phyloP scores from a whole-genome alignment of 169 alveolate species.

The Eimeria acervulina region DNA sequence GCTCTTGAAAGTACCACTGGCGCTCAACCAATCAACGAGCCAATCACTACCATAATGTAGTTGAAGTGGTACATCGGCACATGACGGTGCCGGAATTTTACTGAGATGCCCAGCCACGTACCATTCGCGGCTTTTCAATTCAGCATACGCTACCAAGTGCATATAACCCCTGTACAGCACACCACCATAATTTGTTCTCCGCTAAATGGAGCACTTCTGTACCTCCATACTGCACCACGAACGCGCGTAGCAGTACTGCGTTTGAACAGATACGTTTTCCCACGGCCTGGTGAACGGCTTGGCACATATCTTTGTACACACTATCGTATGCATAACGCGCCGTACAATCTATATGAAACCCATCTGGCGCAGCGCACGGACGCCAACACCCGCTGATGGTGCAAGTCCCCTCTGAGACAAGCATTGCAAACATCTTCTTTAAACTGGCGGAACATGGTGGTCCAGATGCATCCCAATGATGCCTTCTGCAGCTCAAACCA shows the following conservation, averaged over 20 bases:
- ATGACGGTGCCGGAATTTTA: neutral
- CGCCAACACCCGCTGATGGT: slow-evolving; percentile 10
- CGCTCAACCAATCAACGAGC: slow-evolving; percentile 40
- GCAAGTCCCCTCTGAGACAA: slow-evolving; percentile 20
- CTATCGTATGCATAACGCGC: slow-evolving; percentile 19
- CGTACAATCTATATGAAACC: slow-evolving; percentile 11
- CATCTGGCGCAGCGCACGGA: neutral
- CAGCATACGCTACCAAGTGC: slow-evolving; percentile 10
- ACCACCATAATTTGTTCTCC: neutral
- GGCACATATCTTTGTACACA: neutral
- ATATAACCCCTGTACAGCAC: neutral
- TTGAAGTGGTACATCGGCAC: neutral
- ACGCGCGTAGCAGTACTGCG: slow-evolving; percentile 9
- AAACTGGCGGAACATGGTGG: slow-evolving; percentile 48
- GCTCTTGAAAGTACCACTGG: slow-evolving; percentile 7
- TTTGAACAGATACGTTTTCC: neutral
- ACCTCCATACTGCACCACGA: slow-evolving; percentile 8
- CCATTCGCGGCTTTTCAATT: neutral
- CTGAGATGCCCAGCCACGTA: slow-evolving; percentile 6
- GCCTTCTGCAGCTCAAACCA: slow-evolving; percentile 76
- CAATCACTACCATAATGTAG: slow-evolving; percentile 18
- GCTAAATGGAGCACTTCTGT: neutral
- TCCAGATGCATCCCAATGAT: slow-evolving; percentile 62
- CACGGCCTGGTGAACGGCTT: slow-evolving; percentile 1
- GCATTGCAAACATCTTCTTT: neutral